Conservation (phyloP, 257 asterid species). For the Cordia subcordata region DNA sequence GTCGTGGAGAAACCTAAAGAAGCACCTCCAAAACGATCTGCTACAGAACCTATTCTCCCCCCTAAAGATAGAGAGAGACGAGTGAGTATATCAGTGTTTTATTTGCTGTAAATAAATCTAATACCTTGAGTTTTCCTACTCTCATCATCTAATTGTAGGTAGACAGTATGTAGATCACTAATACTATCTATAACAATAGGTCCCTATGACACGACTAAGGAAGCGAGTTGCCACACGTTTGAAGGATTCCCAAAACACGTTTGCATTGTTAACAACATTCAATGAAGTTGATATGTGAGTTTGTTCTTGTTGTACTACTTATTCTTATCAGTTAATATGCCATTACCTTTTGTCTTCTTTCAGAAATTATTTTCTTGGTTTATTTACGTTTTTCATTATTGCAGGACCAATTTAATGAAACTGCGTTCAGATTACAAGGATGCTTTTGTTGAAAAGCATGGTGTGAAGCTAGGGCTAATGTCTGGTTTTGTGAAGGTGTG, state of each 20-base stretch:
- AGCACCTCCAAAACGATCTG: conserved; percentile 60
- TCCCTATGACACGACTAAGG: conserved; percentile 97
- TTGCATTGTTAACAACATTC: conserved; percentile 92
- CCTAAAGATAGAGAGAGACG: conserved; percentile 98
- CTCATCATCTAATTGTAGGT: conserved; percentile 1
- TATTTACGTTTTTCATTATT: not conserved
- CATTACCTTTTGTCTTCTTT: no score
- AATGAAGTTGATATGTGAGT: conserved; percentile 98
- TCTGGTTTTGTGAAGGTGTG: conserved; percentile 90
- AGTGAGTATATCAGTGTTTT: conserved; percentile 33
- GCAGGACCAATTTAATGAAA: conserved; percentile 98
- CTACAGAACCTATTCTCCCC: conserved; percentile 87
- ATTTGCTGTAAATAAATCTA: not conserved
- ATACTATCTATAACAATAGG: conserved; percentile 31
- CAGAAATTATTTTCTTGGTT: not conserved
- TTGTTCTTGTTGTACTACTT: not conserved
- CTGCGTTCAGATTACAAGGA: conserved; percentile 97
- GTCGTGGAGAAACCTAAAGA: conserved; percentile 52
- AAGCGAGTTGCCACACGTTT: conserved; percentile 87
- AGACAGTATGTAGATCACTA: not conserved
- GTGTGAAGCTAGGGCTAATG: conserved; percentile 95
- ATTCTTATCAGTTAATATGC: not conserved
- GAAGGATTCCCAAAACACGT: conserved; percentile 98
- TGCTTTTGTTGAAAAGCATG: conserved; percentile 88
- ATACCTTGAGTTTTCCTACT: not conserved